Percentiles rank a stretch among this genome's conserved stretches.
Conservation (phyloP, 495 filamentous ascomycete genomes). For the Stereocaulon alpinum region DNA sequence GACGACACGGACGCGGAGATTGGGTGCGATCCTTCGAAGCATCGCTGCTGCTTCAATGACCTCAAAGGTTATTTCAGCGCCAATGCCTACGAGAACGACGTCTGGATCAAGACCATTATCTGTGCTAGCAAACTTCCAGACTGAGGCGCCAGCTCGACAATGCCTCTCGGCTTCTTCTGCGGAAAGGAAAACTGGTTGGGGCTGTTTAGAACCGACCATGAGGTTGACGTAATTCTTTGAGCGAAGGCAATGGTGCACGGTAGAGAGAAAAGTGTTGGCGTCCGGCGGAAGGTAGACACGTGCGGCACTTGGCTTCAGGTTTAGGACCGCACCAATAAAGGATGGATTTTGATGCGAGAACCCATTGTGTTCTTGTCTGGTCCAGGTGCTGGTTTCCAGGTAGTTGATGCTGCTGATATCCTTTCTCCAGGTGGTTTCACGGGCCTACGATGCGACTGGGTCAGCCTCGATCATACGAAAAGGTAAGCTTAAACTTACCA, state of each 20-base stretch:
- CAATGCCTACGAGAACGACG: slow-evolving; percentile 60
- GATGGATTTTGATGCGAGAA: slow-evolving; percentile 73
- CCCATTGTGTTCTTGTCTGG: slow-evolving; percentile 67
- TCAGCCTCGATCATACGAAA: background rate
- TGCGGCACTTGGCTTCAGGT: slow-evolving; percentile 54
- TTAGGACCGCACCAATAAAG: slow-evolving; percentile 63
- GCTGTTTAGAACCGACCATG: slow-evolving; percentile 66
- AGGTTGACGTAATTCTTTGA: slow-evolving; percentile 62
- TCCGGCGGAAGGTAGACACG: slow-evolving; percentile 67
- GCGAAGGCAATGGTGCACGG: slow-evolving; percentile 51
- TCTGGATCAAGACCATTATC: slow-evolving; percentile 51
- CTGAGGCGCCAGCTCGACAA: slow-evolving; percentile 51
- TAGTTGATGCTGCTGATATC: slow-evolving; percentile 58
- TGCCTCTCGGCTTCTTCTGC: slow-evolving; percentile 56
- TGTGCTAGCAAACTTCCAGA: slow-evolving; percentile 57
- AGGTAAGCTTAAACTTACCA: slow-evolving; percentile 35
- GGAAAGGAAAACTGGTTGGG: slow-evolving; percentile 55
- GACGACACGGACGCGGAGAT: slow-evolving; percentile 51
- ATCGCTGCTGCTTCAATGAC: slow-evolving; percentile 54
- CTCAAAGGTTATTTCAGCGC: slow-evolving; percentile 62
- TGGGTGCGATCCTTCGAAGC: slow-evolving; percentile 41
- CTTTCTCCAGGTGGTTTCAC: slow-evolving; percentile 46
- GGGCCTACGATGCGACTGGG: slow-evolving; percentile 28
- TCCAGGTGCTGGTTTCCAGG: slow-evolving; percentile 65
- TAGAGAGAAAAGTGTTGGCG: slow-evolving; percentile 61